Conservation (phyloP, 192 early-diverging fungal genomes). For the Phlyctochytrium bullatum region DNA sequence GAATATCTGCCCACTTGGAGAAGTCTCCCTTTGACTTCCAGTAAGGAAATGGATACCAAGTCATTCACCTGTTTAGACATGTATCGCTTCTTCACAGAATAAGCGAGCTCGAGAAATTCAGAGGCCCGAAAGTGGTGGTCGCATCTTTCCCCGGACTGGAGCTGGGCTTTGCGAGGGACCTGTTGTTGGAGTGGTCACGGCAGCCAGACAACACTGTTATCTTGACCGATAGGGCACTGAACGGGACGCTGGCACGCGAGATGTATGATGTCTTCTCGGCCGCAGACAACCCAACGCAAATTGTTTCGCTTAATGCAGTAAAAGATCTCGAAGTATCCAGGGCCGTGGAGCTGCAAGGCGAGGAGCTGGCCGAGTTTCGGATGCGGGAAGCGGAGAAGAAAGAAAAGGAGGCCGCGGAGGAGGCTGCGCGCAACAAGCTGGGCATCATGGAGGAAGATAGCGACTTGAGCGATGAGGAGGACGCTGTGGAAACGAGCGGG, state of each 20-base stretch:
- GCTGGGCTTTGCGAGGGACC: constrained; percentile 74
- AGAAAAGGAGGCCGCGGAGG: constrained; percentile 57
- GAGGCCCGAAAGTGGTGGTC: constrained; percentile 79
- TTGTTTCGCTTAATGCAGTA: too few relatives aligned
- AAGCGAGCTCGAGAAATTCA: constrained; percentile 64
- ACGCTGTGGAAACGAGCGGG: constrained; percentile 13
- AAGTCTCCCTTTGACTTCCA: constrained; percentile 88
- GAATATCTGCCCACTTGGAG: constrained; percentile 70
- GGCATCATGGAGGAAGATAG: constrained; percentile 74
- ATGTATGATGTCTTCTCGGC: too few relatives aligned
- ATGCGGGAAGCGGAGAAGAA: constrained; percentile 63
- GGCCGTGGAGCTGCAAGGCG: constrained; percentile 80
- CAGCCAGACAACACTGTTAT: background rate
- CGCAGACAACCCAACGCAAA: too few relatives aligned
- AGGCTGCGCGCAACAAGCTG: constrained; percentile 57
- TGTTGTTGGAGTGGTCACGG: constrained; percentile 79
- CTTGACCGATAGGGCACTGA: too few relatives aligned
- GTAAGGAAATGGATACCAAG: constrained; percentile 29
- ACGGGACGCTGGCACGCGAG: too few relatives aligned
- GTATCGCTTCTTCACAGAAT: too few relatives aligned
- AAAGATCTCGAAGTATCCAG: too few relatives aligned
- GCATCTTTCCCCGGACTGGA: constrained; percentile 79
- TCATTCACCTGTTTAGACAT: too few relatives aligned
- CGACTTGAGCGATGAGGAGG: constrained; percentile 54
- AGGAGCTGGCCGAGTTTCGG: constrained; percentile 72